Percentiles rank a stretch among this genome's conserved stretches.
Evolutionary conservation across 495 filamentous ascomycete species (phyloP).

Genomic region (Bryoglossum gracile): DNA sequence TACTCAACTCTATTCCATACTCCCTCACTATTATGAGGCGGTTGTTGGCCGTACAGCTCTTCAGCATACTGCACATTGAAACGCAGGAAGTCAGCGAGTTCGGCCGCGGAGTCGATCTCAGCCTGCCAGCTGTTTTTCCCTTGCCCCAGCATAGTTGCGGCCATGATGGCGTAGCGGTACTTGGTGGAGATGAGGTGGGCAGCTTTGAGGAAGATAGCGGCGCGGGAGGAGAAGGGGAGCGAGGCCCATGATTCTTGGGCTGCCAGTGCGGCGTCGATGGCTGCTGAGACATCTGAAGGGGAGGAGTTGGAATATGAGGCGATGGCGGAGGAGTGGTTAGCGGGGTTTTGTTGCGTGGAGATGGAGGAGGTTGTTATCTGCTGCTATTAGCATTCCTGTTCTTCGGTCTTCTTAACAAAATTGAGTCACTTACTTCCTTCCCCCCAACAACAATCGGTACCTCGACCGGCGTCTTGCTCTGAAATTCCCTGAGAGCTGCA

Average conservation of each 20-base stretch:
- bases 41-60: constrained; percentile 80
- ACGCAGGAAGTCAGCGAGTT: constrained; percentile 83
- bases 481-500: constrained; percentile 55
- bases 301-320: constrained; percentile 75
- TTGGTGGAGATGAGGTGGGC: constrained; percentile 82
- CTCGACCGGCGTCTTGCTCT: constrained; percentile 53
- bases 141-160: constrained; percentile 87
- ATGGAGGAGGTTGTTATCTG: constrained; percentile 38
- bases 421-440: constrained; percentile 51
- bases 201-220: constrained; percentile 90
- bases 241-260: constrained; percentile 78
- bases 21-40: constrained; percentile 63
- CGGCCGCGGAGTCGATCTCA: constrained; percentile 91
- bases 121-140: constrained; percentile 97
- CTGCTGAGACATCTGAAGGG: constrained; percentile 59
- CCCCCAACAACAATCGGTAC: constrained; percentile 76
- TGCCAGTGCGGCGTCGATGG: constrained; percentile 72
- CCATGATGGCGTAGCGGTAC: constrained; percentile 90
- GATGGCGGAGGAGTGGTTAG: constrained; percentile 61
- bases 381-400: constrained; percentile 4
- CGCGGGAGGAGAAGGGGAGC: constrained; percentile 78
- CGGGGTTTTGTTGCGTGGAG: constrained; percentile 62
- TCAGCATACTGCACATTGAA: constrained; percentile 88
- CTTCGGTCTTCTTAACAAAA: constrained; percentile 2
- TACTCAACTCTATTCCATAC: constrained; percentile 83